Percentiles rank a stretch among this genome's conserved stretches.
phyloP scores from a whole-genome alignment of 2,329 filamentous ascomycete species.

The Acrodontium crateriforme region DNA sequence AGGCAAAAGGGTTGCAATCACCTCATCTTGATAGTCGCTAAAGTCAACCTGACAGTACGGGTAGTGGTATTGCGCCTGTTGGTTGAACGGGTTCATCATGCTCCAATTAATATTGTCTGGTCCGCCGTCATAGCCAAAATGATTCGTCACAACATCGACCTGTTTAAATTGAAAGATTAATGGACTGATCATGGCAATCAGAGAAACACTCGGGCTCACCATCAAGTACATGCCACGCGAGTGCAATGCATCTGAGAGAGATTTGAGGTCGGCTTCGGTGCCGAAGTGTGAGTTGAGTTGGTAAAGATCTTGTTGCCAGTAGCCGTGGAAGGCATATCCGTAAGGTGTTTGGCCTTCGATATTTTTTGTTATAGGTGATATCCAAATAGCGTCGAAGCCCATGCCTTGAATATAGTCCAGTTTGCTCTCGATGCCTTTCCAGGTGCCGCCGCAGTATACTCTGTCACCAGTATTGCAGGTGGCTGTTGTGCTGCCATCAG shows the following conservation, averaged over 20 bases:
- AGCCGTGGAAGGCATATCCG: slow-evolving; percentile 40
- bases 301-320: slow-evolving; percentile 40
- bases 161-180: too few relatives aligned
- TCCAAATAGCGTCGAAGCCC: slow-evolving; percentile 36
- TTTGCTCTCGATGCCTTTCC: slow-evolving; percentile 37
- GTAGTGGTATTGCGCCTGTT: slow-evolving; percentile 34
- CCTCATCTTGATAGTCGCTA: slow-evolving; percentile 20
- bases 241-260: slow-evolving; percentile 22
- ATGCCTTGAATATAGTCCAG: slow-evolving; percentile 37
- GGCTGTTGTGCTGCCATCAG: slow-evolving; percentile 27
- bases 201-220: slow-evolving; percentile 6
- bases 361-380: slow-evolving; percentile 41
- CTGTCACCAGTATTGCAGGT: slow-evolving; percentile 21
- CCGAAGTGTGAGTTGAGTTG: slow-evolving; percentile 25
- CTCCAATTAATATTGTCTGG: slow-evolving; percentile 19
- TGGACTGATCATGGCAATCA: neutral
- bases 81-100: slow-evolving; percentile 26
- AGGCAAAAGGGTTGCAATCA: neutral
- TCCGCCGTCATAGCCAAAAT: slow-evolving; percentile 23
- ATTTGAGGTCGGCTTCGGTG: slow-evolving; percentile 22
- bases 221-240: slow-evolving; percentile 29
- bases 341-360: slow-evolving; percentile 24
- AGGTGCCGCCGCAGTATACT: slow-evolving; percentile 48
- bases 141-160: slow-evolving; percentile 35
- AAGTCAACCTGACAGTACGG: slow-evolving; percentile 33